phyloP scores from a whole-genome alignment of 495 filamentous ascomycete genomes.

The Aspergillus incahuasiensis region DNA sequence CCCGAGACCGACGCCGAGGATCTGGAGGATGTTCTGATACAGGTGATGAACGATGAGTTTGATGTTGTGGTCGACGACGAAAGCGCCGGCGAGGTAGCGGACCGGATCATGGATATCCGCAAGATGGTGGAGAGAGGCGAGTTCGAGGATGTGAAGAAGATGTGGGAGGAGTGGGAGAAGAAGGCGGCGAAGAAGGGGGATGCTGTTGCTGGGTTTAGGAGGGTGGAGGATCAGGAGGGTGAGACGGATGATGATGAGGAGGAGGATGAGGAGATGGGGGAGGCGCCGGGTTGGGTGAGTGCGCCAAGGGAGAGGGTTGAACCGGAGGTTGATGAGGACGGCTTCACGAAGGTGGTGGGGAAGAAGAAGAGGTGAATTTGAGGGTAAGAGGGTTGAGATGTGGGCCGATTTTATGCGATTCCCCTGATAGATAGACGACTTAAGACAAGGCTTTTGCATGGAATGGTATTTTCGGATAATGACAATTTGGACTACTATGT shows the following conservation, averaged over 20 bases:
- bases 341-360: slow-evolving; percentile 82
- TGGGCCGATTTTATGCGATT: background rate
- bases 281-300: slow-evolving; percentile 58
- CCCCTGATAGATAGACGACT: slow-evolving; percentile 10
- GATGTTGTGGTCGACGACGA: slow-evolving; percentile 88
- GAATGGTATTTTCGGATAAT: slow-evolving; percentile 2
- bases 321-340: slow-evolving; percentile 87
- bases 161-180: slow-evolving; percentile 62
- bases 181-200: slow-evolving; percentile 47
- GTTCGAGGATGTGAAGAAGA: slow-evolving; percentile 60
- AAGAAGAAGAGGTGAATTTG: slow-evolving; percentile 55
- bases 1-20: slow-evolving; percentile 79
- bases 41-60: slow-evolving; percentile 94
- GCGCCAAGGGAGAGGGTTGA: slow-evolving; percentile 58
- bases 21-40: slow-evolving; percentile 74
- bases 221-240: slow-evolving; percentile 52
- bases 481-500: background rate
- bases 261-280: slow-evolving; percentile 71
- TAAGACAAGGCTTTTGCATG: slow-evolving; percentile 3
- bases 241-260: slow-evolving; percentile 53
- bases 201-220: slow-evolving; percentile 50
- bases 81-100: slow-evolving; percentile 68
- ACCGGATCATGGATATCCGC: slow-evolving; percentile 63
- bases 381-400: background rate
- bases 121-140: slow-evolving; percentile 57